phyloP scores from a whole-genome alignment of 345 rosid genomes.

The Lenwebbia sp. region DNA sequence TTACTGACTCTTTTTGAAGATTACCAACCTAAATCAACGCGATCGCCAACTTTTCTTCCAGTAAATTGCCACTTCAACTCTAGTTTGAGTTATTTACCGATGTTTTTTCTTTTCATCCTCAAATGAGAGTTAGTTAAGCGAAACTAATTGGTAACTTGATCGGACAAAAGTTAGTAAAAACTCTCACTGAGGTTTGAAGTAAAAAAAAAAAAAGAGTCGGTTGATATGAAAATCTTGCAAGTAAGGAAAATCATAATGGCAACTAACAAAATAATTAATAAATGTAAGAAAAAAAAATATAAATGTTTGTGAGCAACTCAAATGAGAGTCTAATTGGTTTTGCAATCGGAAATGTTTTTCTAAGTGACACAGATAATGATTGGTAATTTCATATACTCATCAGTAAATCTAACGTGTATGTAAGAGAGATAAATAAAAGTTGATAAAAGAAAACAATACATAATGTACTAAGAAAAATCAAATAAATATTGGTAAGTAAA shows the following conservation, averaged over 20 bases:
- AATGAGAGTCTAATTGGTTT: neutral
- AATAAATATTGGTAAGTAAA: neutral
- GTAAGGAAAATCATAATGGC: neutral
- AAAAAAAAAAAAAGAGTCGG: neutral
- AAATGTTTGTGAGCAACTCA: neutral
- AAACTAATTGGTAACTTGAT: neutral
- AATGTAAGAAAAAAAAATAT: neutral
- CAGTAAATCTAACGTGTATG: neutral
- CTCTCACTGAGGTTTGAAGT: neutral
- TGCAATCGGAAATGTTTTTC: neutral
- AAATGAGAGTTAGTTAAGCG: neutral
- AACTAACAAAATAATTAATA: neutral
- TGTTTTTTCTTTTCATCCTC: no score
- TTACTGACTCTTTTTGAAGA: neutral
- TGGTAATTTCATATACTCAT: neutral
- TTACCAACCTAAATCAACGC: neutral
- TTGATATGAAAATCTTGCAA: neutral
- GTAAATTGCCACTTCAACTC: neutral
- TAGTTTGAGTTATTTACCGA: neutral
- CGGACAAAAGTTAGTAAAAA: neutral
- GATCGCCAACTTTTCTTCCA: neutral
- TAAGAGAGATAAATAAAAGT: neutral
- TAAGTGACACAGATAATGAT: neutral
- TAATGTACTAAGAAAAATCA: neutral
- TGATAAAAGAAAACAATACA: neutral